Conservation (phyloP, 108 stramenopile species). For the Parietichytrium sp. region DNA sequence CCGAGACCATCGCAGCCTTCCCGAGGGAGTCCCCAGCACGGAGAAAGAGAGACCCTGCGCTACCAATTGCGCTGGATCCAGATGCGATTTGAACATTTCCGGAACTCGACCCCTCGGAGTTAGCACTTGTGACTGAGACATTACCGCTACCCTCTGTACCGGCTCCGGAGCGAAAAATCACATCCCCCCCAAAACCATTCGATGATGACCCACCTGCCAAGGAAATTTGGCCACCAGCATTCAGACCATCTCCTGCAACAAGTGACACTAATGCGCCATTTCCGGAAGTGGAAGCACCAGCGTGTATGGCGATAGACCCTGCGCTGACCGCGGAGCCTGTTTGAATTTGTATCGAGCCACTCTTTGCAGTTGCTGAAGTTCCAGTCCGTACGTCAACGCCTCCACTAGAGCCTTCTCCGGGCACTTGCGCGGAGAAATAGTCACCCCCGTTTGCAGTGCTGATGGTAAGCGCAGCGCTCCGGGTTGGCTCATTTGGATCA, state of each 20-base stretch:
- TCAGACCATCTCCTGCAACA: too few species aligned
- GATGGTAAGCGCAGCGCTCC: not conserved
- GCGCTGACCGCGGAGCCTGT: not conserved
- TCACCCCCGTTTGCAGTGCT: not conserved
- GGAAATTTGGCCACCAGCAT: not conserved
- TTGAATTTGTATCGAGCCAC: conserved; percentile 8
- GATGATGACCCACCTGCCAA: not conserved
- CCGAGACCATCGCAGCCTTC: too few species aligned
- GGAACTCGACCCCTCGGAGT: too few species aligned
- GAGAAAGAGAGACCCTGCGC: not conserved
- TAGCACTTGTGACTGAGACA: too few species aligned
- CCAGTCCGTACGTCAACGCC: conserved; percentile 9
- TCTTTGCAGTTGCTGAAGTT: not conserved
- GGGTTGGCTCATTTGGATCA: not conserved
- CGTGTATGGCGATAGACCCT: too few species aligned
- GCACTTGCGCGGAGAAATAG: not conserved
- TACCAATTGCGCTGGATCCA: not conserved
- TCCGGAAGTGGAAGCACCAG: too few species aligned
- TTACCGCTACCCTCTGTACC: too few species aligned
- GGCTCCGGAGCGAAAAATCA: conserved; percentile 41
- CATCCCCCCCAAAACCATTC: conserved; percentile 57
- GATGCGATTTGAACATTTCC: not conserved
- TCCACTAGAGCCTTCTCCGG: not conserved
- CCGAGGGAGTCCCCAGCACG: too few species aligned
- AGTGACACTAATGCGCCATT: too few species aligned